Evolutionary conservation across 2,329 filamentous ascomycete species (phyloP).

Genomic region (Huntiella abstrusa): DNA sequence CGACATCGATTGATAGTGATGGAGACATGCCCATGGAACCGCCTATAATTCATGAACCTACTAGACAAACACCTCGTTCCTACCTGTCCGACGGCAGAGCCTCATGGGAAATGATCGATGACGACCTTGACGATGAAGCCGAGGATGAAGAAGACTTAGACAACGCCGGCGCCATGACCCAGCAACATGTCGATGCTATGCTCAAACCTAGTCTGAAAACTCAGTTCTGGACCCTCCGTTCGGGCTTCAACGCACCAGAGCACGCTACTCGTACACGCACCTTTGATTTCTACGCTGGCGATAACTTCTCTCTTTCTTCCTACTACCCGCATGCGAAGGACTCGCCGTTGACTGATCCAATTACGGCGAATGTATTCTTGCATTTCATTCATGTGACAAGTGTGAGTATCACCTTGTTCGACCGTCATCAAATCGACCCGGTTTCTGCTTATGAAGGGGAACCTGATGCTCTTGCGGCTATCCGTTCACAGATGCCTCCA

Average conservation of each 20-base stretch:
- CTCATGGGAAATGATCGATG: constrained; percentile 35
- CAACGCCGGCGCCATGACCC: constrained; percentile 18
- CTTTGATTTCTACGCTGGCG: constrained; percentile 29
- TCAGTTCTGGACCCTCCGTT: constrained; percentile 6
- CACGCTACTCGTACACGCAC: constrained; percentile 27
- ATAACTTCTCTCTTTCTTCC: constrained; percentile 34
- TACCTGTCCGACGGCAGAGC: too few species aligned
- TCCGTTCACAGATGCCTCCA: constrained; percentile 26
- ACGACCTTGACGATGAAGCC: constrained; percentile 38
- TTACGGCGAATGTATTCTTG: constrained; percentile 67
- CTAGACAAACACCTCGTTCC: too few species aligned
- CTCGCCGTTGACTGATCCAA: constrained; percentile 60
- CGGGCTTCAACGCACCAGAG: constrained; percentile 20
- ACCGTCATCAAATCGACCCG: constrained; percentile 54
- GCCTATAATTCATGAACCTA: too few species aligned
- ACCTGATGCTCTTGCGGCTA: constrained; percentile 24
- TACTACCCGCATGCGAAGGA: constrained; percentile 47
- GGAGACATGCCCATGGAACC: too few species aligned
- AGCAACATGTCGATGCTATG: constrained; percentile 11
- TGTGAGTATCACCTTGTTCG: constrained; percentile 70
- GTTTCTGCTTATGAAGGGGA: constrained; percentile 40
- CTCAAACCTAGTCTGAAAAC: background rate
- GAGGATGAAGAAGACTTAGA: constrained; percentile 26
- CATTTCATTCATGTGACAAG: constrained; percentile 85
- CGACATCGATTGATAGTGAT: too few species aligned